Percentiles rank a stretch among this genome's conserved stretches.
Evolutionary conservation across 768 basidiomycete species (phyloP).

Genomic region (Leccinum subgranulosum): DNA sequence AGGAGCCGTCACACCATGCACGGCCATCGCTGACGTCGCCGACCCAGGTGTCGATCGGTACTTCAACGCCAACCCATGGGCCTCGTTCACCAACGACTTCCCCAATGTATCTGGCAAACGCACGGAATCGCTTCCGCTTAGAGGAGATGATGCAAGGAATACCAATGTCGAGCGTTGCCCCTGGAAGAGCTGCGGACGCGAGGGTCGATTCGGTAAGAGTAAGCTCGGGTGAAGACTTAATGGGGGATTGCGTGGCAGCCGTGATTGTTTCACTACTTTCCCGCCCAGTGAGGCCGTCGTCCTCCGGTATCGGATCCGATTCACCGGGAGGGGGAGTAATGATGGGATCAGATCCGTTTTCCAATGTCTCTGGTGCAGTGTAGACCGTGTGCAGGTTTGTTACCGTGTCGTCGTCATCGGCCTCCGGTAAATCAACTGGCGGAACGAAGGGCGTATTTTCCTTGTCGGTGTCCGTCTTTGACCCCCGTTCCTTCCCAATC

Average conservation of each 20-base stretch:
- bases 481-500: conserved; percentile 33
- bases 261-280: conserved; percentile 29
- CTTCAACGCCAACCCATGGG: conserved; percentile 90
- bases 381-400: conserved; percentile 19
- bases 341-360: conserved; percentile 5
- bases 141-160: conserved; percentile 89
- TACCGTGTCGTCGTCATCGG: conserved; percentile 36
- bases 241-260: conserved; percentile 17
- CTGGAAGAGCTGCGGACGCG: conserved; percentile 30
- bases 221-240: conserved; percentile 14
- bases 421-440: conserved; percentile 33
- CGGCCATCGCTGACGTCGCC: conserved; percentile 54
- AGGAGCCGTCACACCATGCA: conserved; percentile 84
- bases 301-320: conserved; percentile 15
- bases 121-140: conserved; percentile 80
- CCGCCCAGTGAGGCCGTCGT: conserved; percentile 20
- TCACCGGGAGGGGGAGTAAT: conserved; percentile 11
- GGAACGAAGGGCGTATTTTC: conserved; percentile 11
- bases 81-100: conserved; percentile 79
- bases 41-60: conserved; percentile 60
- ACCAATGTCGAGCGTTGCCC: conserved; percentile 78
- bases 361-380: conserved; percentile 18
- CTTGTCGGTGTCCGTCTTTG: conserved; percentile 29
- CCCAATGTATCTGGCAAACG: conserved; percentile 84
- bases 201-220: conserved; percentile 27